These are phyloP conservation scores for Mycena kentingensis DNA, from an alignment of 768 basidiomycete genomes.

Conservation along the genomic window DNA sequence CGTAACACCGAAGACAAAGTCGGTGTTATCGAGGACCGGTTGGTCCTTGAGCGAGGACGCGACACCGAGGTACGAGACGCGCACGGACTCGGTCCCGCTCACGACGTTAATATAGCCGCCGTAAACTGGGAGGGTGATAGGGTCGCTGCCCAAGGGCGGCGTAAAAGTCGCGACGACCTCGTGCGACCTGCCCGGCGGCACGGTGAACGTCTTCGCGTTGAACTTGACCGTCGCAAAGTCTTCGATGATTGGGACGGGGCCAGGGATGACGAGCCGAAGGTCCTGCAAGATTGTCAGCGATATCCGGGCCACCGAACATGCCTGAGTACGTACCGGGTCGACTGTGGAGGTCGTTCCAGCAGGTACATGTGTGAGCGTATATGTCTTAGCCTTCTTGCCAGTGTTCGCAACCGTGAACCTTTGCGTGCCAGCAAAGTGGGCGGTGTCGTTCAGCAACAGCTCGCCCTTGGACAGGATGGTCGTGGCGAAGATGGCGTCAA, in stretches of 20 bases:
- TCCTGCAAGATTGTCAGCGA: no score
- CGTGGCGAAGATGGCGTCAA: slow-evolving; percentile 54
- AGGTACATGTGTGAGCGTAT: slow-evolving; percentile 54
- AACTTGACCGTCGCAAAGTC: slow-evolving; percentile 49
- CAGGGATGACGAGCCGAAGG: slow-evolving; percentile 47
- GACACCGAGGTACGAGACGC: slow-evolving; percentile 39
- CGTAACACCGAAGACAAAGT: slow-evolving; percentile 45
- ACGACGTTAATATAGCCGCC: slow-evolving; percentile 42
- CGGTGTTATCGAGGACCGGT: slow-evolving; percentile 54
- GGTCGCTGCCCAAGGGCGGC: slow-evolving; percentile 44
- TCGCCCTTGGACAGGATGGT: slow-evolving; percentile 57
- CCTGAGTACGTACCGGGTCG: slow-evolving; percentile 35
- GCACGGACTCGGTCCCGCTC: slow-evolving; percentile 31
- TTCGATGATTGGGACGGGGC: slow-evolving; percentile 50
- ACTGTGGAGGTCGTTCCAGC: slow-evolving; percentile 57
- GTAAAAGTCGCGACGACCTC: slow-evolving; percentile 47
- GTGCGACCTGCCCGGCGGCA: slow-evolving; percentile 45
- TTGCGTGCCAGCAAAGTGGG: slow-evolving; percentile 50
- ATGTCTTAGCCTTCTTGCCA: slow-evolving; percentile 43
- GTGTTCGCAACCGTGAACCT: slow-evolving; percentile 55
- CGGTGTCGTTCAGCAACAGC: slow-evolving; percentile 66
- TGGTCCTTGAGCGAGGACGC: slow-evolving; percentile 45
- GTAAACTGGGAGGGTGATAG: slow-evolving; percentile 46
- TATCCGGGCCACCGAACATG: not conserved
- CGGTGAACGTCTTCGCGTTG: slow-evolving; percentile 44